These are phyloP conservation scores for Sedum album DNA, from an alignment of 164 flowering plant species.

Conservation along the genomic window DNA sequence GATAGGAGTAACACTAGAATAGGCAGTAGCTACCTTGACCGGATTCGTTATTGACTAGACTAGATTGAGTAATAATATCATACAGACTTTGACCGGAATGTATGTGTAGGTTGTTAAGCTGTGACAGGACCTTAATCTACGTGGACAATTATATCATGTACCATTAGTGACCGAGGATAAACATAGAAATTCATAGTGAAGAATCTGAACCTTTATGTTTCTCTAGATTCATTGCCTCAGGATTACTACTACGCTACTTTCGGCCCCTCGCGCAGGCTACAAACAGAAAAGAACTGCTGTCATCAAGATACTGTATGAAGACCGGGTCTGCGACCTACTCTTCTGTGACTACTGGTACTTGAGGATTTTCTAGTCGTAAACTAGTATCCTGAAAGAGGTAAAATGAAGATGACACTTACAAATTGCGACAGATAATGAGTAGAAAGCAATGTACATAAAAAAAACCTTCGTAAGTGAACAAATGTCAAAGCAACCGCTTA, in stretches of 20 bases:
- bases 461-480: slow-evolving; percentile 85
- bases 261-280: slow-evolving; percentile 68
- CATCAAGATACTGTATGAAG: slow-evolving; percentile 34
- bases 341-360: slow-evolving; percentile 92
- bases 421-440: too few species aligned
- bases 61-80: too few species aligned
- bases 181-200: too few species aligned
- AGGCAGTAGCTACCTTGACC: too few species aligned
- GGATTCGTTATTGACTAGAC: too few species aligned
- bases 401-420: background rate
- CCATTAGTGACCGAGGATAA: too few species aligned
- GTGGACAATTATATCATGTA: too few species aligned
- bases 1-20: too few species aligned
- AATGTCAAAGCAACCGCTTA: slow-evolving; percentile 88
- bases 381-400: slow-evolving; percentile 53
- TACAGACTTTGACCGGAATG: too few species aligned
- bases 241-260: slow-evolving; percentile 48
- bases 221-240: slow-evolving; percentile 42
- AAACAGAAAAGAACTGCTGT: background rate
- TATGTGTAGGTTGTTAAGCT: too few species aligned
- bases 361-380: slow-evolving; percentile 94
- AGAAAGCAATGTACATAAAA: background rate
- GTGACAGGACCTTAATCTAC: too few species aligned
- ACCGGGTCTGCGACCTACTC: slow-evolving; percentile 51
- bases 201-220: slow-evolving; percentile 79